Conservation (phyloP, 352 stramenopile species). For the Phytophthora foliorum region DNA sequence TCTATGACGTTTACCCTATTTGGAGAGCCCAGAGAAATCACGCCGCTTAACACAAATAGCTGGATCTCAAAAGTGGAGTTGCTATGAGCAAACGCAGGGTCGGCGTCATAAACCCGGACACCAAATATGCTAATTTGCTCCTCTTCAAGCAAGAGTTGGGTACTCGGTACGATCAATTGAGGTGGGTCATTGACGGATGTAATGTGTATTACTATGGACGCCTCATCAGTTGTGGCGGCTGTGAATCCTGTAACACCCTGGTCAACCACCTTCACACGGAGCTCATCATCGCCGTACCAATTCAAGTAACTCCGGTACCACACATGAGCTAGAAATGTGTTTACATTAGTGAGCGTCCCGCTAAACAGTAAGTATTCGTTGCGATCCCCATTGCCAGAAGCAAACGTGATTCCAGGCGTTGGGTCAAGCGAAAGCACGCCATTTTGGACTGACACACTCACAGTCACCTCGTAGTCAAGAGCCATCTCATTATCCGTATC, state of each 20-base stretch:
- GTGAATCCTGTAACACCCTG: constrained; percentile 75
- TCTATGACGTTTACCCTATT: constrained; percentile 51
- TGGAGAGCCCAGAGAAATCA: constrained; percentile 48
- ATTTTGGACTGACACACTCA: constrained; percentile 65
- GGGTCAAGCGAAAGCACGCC: constrained; percentile 62
- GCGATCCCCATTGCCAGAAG: constrained; percentile 49
- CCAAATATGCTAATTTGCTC: constrained; percentile 75
- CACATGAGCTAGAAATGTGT: constrained; percentile 54
- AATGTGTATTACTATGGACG: constrained; percentile 48
- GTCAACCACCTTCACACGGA: constrained; percentile 65
- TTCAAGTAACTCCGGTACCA: constrained; percentile 75
- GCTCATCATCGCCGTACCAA: constrained; percentile 75
- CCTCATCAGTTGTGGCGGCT: constrained; percentile 45
- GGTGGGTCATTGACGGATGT: constrained; percentile 73
- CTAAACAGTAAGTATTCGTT: constrained; percentile 78
- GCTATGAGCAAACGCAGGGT: constrained; percentile 40
- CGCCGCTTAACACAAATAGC: constrained; percentile 63
- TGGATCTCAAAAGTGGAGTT: constrained; percentile 69
- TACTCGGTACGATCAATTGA: constrained; percentile 57
- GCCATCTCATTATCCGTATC: constrained; percentile 63
- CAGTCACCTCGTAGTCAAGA: constrained; percentile 68
- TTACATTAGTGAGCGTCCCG: constrained; percentile 67
- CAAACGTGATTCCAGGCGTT: constrained; percentile 72
- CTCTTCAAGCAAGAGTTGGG: constrained; percentile 67
- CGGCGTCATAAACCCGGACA: constrained; percentile 66